A percentile compares a stretch with the other conserved stretches of the same genome.
phyloP scores from a whole-genome alignment of 1,284 basidiomycete species.

The Lentinula novae-zelandiae region DNA sequence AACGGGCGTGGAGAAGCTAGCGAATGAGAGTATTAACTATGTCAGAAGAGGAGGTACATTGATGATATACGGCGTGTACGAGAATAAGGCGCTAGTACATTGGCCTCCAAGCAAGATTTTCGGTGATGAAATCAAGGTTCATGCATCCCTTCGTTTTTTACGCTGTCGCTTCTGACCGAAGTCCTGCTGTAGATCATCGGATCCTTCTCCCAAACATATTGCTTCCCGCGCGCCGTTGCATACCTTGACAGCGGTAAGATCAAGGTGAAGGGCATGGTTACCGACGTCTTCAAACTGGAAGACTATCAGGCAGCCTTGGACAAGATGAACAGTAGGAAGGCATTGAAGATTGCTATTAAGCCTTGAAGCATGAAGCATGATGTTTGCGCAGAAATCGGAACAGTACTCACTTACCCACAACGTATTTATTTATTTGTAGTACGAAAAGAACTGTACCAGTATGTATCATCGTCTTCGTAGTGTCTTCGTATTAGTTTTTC shows the following conservation, averaged over 20 bases:
- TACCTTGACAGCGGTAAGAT: conserved; percentile 86
- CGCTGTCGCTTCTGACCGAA: not conserved
- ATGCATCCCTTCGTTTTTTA: not conserved
- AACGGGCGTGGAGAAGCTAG: conserved; percentile 79
- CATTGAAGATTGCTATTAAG: conserved; percentile 68
- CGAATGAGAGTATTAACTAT: conserved; percentile 80
- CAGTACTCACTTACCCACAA: not conserved
- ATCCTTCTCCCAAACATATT: conserved; percentile 82
- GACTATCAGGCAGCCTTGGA: conserved; percentile 82
- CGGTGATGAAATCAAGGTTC: conserved; percentile 76
- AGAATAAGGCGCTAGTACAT: conserved; percentile 44
- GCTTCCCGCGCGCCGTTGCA: conserved; percentile 84
- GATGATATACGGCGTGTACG: conserved; percentile 73
- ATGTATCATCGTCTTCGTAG: too few relatives aligned
- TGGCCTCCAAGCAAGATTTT: conserved; percentile 56
- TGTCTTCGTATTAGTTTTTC: too few relatives aligned
- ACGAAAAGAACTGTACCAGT: too few relatives aligned
- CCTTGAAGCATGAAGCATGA: conserved; percentile 18
- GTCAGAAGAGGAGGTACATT: conserved; percentile 77
- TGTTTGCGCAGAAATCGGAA: not conserved
- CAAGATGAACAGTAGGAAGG: conserved; percentile 76
- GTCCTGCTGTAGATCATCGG: conserved; percentile 63
- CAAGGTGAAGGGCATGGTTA: conserved; percentile 82
- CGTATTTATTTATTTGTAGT: not conserved
- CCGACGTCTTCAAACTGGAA: conserved; percentile 72